These are phyloP conservation scores for Pleurotus citrinopileatus DNA, from an alignment of 768 basidiomycete species.

Conservation along the genomic window DNA sequence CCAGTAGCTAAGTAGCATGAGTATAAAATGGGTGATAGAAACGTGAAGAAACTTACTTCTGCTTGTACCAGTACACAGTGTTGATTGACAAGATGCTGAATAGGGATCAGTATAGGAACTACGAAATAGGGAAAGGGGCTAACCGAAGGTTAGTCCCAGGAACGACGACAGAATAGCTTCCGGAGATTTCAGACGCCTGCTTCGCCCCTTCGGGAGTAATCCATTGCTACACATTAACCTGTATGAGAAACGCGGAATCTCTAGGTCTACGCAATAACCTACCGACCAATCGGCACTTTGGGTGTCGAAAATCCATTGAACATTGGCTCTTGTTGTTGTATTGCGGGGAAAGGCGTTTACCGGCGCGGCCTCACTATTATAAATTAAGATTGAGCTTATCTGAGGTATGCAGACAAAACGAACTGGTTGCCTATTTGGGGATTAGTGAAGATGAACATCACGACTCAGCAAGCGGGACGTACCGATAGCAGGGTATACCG, in stretches of 20 bases:
- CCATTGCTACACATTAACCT: conserved; percentile 39
- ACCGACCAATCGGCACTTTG: conserved; percentile 49
- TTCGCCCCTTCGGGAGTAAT: conserved; percentile 39
- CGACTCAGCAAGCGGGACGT: conserved; percentile 8
- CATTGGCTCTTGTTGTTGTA: conserved; percentile 31
- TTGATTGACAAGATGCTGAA: conserved; percentile 57
- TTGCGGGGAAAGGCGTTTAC: conserved; percentile 57
- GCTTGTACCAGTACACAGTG: conserved; percentile 60
- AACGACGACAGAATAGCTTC: conserved; percentile 49
- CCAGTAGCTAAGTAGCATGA: conserved; percentile 43
- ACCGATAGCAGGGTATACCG: conserved; percentile 54
- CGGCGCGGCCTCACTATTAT: conserved; percentile 51
- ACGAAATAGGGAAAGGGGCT: background rate
- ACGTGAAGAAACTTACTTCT: conserved; percentile 35
- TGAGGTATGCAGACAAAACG: background rate
- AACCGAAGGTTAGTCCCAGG: conserved; percentile 50
- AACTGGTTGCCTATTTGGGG: conserved; percentile 43
- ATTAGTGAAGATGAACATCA: background rate
- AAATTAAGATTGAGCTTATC: background rate
- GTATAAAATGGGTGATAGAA: background rate
- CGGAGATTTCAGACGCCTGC: conserved; percentile 45
- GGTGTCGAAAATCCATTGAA: conserved; percentile 58
- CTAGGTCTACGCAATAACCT: conserved; percentile 12
- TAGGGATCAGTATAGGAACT: background rate
- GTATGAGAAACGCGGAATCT: background rate